Evolutionary conservation across 2,329 filamentous ascomycete genomes (phyloP).

Genomic region (Talaromyces sp.): DNA sequence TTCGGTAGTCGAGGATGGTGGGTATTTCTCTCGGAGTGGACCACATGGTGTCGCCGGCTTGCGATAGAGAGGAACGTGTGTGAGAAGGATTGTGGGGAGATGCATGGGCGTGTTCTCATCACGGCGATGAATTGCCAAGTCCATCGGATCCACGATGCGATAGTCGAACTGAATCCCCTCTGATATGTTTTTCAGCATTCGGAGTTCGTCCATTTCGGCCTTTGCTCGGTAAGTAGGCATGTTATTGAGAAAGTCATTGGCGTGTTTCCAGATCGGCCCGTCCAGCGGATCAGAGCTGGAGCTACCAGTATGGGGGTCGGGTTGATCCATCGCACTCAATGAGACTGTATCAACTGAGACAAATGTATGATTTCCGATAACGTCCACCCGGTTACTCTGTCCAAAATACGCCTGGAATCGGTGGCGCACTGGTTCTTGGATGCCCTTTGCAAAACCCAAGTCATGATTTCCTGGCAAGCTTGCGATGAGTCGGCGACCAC

Average conservation of each 20-base stretch:
- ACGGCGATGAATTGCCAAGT: constrained; percentile 37
- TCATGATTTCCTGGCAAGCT: constrained; percentile 95
- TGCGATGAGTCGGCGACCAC: constrained; percentile 76
- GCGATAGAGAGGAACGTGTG: constrained; percentile 88
- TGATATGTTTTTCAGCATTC: constrained; percentile 63
- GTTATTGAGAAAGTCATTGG: constrained; percentile 72
- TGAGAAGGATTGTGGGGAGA: constrained; percentile 84
- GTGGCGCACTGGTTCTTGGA: constrained; percentile 77
- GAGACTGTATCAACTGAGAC: constrained; percentile 90
- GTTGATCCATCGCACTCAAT: constrained; percentile 71
- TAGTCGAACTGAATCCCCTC: constrained; percentile 62
- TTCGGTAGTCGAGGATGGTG: constrained; percentile 66
- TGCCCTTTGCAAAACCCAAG: constrained; percentile 82
- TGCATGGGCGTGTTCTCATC: constrained; percentile 48
- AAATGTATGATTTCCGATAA: constrained; percentile 93
- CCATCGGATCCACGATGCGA: constrained; percentile 59
- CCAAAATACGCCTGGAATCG: constrained; percentile 89
- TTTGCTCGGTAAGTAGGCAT: constrained; percentile 68
- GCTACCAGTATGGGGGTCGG: constrained; percentile 52
- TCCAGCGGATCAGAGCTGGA: constrained; percentile 53
- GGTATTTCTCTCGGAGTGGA: constrained; percentile 79
- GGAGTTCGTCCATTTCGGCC: constrained; percentile 70
- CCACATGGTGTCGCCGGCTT: constrained; percentile 83
- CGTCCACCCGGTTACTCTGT: constrained; percentile 84
- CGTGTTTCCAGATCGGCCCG: constrained; percentile 71